These are phyloP conservation scores for Penicillium oxalicum DNA, from an alignment of 2,329 filamentous ascomycete species.

Conservation along the genomic window DNA sequence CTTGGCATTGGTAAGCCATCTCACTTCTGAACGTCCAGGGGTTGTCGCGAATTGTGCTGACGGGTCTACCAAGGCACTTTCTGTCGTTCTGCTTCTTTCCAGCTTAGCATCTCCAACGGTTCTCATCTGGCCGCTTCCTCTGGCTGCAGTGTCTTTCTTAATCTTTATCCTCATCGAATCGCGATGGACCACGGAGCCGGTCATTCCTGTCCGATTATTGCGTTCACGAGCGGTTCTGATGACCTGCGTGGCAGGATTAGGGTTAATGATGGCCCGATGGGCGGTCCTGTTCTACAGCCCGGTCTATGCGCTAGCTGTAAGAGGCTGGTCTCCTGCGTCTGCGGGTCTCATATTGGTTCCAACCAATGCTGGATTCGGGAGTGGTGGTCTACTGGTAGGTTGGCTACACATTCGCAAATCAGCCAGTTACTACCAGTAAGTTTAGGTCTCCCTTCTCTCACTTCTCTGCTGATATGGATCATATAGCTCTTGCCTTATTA, in stretches of 20 bases:
- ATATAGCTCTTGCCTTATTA: slow-evolving; percentile 51
- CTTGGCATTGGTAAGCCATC: slow-evolving; percentile 51
- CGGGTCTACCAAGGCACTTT: slow-evolving; percentile 43
- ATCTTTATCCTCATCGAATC: slow-evolving; percentile 58
- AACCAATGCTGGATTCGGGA: slow-evolving; percentile 72
- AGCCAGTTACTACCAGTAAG: slow-evolving; percentile 63
- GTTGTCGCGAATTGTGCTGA: slow-evolving; percentile 2
- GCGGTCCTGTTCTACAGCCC: slow-evolving; percentile 74
- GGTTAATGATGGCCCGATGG: slow-evolving; percentile 78
- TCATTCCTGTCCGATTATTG: slow-evolving; percentile 67
- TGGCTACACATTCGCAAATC: slow-evolving; percentile 67
- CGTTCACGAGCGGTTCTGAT: slow-evolving; percentile 64
- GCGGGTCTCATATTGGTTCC: slow-evolving; percentile 73
- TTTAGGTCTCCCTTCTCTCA: background rate
- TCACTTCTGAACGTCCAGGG: background rate
- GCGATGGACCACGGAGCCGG: slow-evolving; percentile 59
- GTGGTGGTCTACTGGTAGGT: slow-evolving; percentile 67
- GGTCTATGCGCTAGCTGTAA: slow-evolving; percentile 71
- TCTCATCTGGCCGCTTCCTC: slow-evolving; percentile 52
- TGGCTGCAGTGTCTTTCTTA: slow-evolving; percentile 55
- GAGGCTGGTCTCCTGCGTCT: slow-evolving; percentile 60
- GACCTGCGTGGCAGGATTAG: slow-evolving; percentile 67
- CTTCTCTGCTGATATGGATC: background rate
- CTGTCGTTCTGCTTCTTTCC: slow-evolving; percentile 67
- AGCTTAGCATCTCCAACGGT: slow-evolving; percentile 61